These are phyloP conservation scores for Microdochium bolleyi DNA, from an alignment of 2,329 filamentous ascomycete genomes.

Conservation along the genomic window DNA sequence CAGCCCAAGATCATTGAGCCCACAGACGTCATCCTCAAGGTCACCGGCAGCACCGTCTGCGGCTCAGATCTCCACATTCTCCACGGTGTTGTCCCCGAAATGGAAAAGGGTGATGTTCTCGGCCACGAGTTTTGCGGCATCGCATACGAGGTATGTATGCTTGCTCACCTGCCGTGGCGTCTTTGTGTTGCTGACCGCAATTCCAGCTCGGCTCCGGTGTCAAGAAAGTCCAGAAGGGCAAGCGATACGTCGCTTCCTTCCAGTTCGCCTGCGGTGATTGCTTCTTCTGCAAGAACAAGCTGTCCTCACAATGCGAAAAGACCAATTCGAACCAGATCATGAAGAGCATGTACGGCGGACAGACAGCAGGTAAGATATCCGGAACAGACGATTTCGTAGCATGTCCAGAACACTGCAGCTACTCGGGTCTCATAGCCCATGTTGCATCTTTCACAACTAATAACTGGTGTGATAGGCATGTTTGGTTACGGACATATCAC, in stretches of 20 bases:
- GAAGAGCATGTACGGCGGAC: slow-evolving; percentile 71
- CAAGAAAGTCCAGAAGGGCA: slow-evolving; percentile 46
- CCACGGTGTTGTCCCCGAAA: slow-evolving; percentile 47
- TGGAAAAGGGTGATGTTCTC: slow-evolving; percentile 58
- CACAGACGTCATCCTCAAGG: slow-evolving; percentile 70
- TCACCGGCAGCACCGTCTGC: slow-evolving; percentile 57
- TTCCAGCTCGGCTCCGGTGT: slow-evolving; percentile 42
- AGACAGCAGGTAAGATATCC: slow-evolving; percentile 46
- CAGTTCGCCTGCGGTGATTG: slow-evolving; percentile 72
- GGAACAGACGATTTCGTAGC: background rate
- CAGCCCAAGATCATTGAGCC: slow-evolving; percentile 67
- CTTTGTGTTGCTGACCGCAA: no score
- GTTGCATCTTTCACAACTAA: slow-evolving; percentile 10
- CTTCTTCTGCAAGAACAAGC: slow-evolving; percentile 70
- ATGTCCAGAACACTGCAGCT: slow-evolving; percentile 33
- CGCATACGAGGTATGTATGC: slow-evolving; percentile 24
- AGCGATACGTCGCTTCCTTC: slow-evolving; percentile 76
- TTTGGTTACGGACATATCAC: slow-evolving; percentile 74
- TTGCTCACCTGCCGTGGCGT: slow-evolving; percentile 3
- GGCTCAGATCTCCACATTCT: slow-evolving; percentile 52
- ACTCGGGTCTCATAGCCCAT: slow-evolving; percentile 22
- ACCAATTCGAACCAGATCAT: slow-evolving; percentile 68
- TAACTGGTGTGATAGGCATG: slow-evolving; percentile 30
- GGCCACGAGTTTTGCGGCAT: slow-evolving; percentile 55
- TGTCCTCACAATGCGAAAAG: slow-evolving; percentile 71